Evolutionary conservation across 495 filamentous ascomycete species (phyloP).

Genomic region (Entonaema liquescens): DNA sequence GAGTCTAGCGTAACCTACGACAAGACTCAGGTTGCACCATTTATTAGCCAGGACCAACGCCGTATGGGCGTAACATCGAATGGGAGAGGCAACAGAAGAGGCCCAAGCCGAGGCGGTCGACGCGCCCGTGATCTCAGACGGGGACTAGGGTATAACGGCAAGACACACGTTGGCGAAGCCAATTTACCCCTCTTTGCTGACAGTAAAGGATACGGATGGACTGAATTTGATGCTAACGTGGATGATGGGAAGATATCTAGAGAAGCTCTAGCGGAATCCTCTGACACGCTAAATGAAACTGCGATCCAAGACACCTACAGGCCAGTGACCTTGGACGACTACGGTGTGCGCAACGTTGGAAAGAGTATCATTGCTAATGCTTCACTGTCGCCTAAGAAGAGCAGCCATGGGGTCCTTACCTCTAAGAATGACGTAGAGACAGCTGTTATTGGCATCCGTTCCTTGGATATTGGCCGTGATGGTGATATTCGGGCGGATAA

Average conservation of each 20-base stretch:
- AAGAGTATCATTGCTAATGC: background rate
- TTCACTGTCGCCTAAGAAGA: conserved; percentile 6
- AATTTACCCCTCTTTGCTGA: background rate
- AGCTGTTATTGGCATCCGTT: background rate
- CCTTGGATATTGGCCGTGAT: background rate
- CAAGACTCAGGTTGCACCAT: conserved; percentile 13
- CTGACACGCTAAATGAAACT: background rate
- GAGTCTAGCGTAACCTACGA: background rate
- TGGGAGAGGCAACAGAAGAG: background rate
- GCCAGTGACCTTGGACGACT: conserved; percentile 30
- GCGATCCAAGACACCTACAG: conserved; percentile 35
- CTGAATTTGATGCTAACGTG: conserved; percentile 21
- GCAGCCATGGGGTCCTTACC: conserved; percentile 1
- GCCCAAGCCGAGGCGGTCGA: background rate
- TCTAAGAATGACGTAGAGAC: conserved; percentile 13
- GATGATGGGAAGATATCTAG: conserved; percentile 27
- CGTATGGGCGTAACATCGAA: background rate
- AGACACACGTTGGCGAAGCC: background rate
- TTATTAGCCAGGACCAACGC: conserved; percentile 18
- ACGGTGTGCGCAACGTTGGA: conserved; percentile 29
- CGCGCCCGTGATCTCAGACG: background rate
- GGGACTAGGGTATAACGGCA: conserved; percentile 10
- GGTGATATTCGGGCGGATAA: background rate
- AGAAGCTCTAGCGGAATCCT: background rate
- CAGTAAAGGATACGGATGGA: conserved; percentile 9